Base-by-base conservation (phyloP, 164 flowering plant species). In the Umbilicus rupestris region DNA sequence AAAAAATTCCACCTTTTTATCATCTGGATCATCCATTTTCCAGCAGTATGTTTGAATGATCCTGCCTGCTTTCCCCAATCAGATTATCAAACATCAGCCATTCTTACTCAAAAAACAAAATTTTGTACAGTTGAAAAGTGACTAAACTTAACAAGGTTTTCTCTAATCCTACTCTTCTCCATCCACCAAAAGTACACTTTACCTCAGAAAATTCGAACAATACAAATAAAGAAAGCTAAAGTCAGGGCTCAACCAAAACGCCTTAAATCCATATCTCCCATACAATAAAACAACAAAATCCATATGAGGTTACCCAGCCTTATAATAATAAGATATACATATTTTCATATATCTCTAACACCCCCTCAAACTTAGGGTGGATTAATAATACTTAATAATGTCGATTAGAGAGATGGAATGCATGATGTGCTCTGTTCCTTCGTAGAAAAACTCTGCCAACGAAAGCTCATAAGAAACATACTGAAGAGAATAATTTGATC, bases 21-120 rank as follows among this genome's bases (percentile, higher is more conserved):
- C 98, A 76, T 89, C 95, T 20, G 91, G 98, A 75, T 94, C 97
- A 29, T 87, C 91, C 93, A 94, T 64, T 82, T 90, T 57, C 98
- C 97, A 6, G 93, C 86, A 0, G 97, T 81, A 73, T 94, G 92
- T 83, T 87, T 94, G 72, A 91, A 94, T 1, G 88, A 72, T 1
- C 98, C 98, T 0, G 97, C 98, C 70, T 0, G 97, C 98, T 70
- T 94, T 94, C 37, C 97, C 98, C 39, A 33, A 29, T 35, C 60
- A n/a, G 4, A 11, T 55, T 55, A 62, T 16, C 39, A 62, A 30
- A 60, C 17, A n/a, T 19, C 5, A 17, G 10, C 39, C 12, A 31
- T 15, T 50, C n/a, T n/a, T n/a, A n/a, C n/a, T n/a, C n/a, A n/a
- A n/a, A n/a, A n/a, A n/a, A 50, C n/a, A 16, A 50, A 50, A 19